Percentiles rank a stretch among this genome's conserved stretches.
phyloP scores from a whole-genome alignment of 306 rosid species.

The Prunus mira region DNA sequence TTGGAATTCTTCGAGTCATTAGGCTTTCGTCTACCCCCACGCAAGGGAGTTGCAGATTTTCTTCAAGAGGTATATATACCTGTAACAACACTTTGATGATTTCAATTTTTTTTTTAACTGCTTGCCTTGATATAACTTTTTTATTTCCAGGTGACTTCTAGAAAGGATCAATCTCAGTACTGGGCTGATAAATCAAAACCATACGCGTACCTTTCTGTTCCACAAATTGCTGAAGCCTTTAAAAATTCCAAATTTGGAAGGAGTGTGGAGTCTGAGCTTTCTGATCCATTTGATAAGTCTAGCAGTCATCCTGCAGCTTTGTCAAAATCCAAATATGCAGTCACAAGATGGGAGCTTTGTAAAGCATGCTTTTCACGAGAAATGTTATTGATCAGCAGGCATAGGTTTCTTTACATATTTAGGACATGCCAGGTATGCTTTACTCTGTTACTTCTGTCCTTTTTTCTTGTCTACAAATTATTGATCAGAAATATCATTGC shows the following conservation, averaged over 20 bases:
- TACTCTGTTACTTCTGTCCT: neutral
- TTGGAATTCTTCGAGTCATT: conserved; percentile 70
- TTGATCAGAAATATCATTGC: neutral
- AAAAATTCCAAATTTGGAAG: conserved; percentile 55
- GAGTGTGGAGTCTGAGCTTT: conserved; percentile 40
- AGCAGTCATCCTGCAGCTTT: conserved; percentile 55
- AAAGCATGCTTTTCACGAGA: conserved; percentile 75
- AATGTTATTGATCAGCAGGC: conserved; percentile 53
- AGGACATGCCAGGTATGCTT: conserved; percentile 74
- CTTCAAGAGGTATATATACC: conserved; percentile 70
- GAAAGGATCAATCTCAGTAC: conserved; percentile 84
- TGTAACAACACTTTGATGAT: neutral
- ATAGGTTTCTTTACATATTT: conserved; percentile 74
- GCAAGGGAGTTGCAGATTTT: conserved; percentile 88
- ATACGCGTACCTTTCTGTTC: conserved; percentile 51
- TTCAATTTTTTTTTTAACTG: neutral
- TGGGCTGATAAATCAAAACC: conserved; percentile 80
- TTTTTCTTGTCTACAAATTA: neutral
- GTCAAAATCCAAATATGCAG: conserved; percentile 55
- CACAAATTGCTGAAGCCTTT: conserved; percentile 69
- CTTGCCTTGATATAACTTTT: neutral
- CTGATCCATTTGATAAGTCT: conserved; percentile 52
- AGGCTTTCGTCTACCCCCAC: conserved; percentile 70
- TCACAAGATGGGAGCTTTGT: conserved; percentile 47
- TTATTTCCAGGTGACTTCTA: conserved; percentile 70